Evolutionary conservation across 495 filamentous ascomycete genomes (phyloP).

Genomic region (Beverwykella pulmonaria): DNA sequence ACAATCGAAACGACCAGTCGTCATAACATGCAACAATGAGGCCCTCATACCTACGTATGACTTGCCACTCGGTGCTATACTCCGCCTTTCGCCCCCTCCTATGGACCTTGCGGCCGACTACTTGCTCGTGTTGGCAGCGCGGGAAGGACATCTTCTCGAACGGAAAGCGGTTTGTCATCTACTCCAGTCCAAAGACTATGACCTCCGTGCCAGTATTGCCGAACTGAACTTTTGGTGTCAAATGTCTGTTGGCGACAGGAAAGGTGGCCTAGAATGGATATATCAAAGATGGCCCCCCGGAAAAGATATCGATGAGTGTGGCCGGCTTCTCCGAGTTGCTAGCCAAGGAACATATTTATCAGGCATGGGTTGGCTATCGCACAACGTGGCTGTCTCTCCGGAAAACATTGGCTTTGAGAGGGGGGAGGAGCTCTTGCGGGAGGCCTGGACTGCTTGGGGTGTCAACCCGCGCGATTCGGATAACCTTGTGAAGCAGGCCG

Average conservation of each 20-base stretch:
- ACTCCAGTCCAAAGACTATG: conserved; percentile 65
- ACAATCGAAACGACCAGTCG: conserved; percentile 85
- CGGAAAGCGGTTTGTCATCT: conserved; percentile 68
- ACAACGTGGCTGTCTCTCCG: conserved; percentile 44
- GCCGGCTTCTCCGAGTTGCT: conserved; percentile 71
- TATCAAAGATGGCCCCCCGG: conserved; percentile 73
- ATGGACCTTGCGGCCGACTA: conserved; percentile 74
- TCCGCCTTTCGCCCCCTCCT: conserved; percentile 75
- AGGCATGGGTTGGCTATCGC: conserved; percentile 76
- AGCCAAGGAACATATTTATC: conserved; percentile 77
- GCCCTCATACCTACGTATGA: conserved; percentile 68
- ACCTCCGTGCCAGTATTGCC: conserved; percentile 79
- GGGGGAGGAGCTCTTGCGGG: conserved; percentile 58
- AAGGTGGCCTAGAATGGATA: conserved; percentile 89
- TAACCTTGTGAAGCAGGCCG: neutral
- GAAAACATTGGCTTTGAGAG: conserved; percentile 26
- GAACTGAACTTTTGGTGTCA: conserved; percentile 97
- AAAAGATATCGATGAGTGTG: conserved; percentile 65
- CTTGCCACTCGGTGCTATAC: conserved; percentile 77
- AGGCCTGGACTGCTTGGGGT: conserved; percentile 61
- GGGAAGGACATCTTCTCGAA: conserved; percentile 82
- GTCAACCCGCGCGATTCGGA: conserved; percentile 50
- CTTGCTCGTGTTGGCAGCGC: conserved; percentile 78
- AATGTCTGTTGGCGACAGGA: conserved; percentile 86
- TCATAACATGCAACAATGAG: conserved; percentile 96